Evolutionary conservation across 2,329 filamentous ascomycete species (phyloP).

Genomic region (Coniochaeta sp.): DNA sequence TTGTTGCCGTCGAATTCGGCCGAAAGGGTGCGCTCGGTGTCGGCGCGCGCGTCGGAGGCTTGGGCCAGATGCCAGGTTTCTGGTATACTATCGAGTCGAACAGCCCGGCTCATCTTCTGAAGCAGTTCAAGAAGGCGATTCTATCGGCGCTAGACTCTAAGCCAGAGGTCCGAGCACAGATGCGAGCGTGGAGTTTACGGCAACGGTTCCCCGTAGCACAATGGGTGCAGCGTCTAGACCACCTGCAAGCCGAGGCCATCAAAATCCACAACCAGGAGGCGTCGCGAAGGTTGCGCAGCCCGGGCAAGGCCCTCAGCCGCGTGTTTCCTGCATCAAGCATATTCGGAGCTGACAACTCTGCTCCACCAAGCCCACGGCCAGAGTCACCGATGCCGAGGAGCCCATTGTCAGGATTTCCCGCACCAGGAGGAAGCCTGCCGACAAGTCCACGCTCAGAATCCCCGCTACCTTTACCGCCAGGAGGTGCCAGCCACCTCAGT

Average conservation of each 20-base stretch:
- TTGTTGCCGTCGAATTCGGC: slow-evolving; percentile 63
- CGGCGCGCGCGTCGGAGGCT: slow-evolving; percentile 56
- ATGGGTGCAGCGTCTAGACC: slow-evolving; percentile 58
- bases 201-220: slow-evolving; percentile 61
- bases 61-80: slow-evolving; percentile 64
- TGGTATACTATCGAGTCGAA: slow-evolving; percentile 64
- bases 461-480: background rate
- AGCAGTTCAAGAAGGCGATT: slow-evolving; percentile 59
- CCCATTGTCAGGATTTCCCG: background rate
- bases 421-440: background rate
- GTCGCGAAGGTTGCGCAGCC: slow-evolving; percentile 9
- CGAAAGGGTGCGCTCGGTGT: slow-evolving; percentile 61
- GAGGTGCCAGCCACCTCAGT: background rate
- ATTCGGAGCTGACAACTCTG: background rate
- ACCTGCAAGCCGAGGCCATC: slow-evolving; percentile 53
- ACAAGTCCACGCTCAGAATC: background rate
- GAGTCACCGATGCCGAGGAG: background rate
- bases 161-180: slow-evolving; percentile 45
- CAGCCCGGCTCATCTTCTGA: slow-evolving; percentile 52
- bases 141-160: slow-evolving; percentile 52
- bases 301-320: slow-evolving; percentile 6
- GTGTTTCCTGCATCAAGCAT: slow-evolving; percentile 9
- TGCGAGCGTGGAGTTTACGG: slow-evolving; percentile 57
- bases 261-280: slow-evolving; percentile 32
- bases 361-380: background rate